Conservation (phyloP, 1,284 basidiomycete species). For the Cutaneotrichosporon mucoides region DNA sequence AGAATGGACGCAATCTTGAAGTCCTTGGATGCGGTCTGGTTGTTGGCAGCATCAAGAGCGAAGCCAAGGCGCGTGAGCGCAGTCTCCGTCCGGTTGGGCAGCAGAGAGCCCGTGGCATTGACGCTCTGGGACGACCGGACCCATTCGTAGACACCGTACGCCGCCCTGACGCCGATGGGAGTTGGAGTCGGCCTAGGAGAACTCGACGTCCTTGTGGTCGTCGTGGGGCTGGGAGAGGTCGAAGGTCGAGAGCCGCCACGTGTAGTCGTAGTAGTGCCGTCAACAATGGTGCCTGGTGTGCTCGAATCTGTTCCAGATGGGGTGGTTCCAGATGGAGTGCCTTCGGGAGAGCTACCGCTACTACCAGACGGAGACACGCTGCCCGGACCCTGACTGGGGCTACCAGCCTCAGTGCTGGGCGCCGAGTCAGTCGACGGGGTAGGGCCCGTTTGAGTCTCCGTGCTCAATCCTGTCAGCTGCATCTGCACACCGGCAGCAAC, state of each 20-base stretch:
- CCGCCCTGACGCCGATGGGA: conserved; percentile 18
- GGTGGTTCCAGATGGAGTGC: background rate
- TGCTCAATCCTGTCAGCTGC: conserved; percentile 54
- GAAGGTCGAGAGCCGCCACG: background rate
- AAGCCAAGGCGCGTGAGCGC: conserved; percentile 62
- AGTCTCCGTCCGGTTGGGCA: conserved; percentile 71
- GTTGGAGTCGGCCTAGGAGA: conserved; percentile 13
- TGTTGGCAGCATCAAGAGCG: conserved; percentile 52
- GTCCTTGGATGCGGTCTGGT: conserved; percentile 43
- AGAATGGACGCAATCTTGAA: conserved; percentile 58
- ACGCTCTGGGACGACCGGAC: conserved; percentile 16
- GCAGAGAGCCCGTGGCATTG: conserved; percentile 40
- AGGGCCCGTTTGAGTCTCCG: conserved; percentile 4
- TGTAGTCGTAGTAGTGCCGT: too few species aligned
- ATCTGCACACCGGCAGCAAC: conserved; percentile 77
- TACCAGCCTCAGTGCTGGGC: background rate
- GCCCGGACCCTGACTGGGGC: too few species aligned
- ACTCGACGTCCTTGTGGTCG: conserved; percentile 10
- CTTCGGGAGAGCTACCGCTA: too few species aligned
- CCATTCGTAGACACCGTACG: conserved; percentile 46
- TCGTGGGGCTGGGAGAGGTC: conserved; percentile 3
- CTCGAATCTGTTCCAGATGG: background rate
- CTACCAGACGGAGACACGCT: too few species aligned
- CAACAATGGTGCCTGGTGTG: too few species aligned
- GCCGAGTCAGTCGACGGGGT: conserved; percentile 2